Base-by-base conservation (phyloP, 1,284 basidiomycete genomes). In the Pholiota adiposa region DNA sequence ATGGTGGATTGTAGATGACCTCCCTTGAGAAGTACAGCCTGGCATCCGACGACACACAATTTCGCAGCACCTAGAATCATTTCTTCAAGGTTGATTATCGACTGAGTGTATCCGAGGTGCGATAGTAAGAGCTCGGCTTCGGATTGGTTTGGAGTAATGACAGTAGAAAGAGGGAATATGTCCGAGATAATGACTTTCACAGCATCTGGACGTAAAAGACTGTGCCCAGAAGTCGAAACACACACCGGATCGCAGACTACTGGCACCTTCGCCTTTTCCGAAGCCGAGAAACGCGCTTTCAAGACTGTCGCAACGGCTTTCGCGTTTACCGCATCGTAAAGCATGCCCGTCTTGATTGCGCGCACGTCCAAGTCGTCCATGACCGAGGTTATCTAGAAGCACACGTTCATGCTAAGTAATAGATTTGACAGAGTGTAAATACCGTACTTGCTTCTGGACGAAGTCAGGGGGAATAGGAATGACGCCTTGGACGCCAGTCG, bases 311-410 rank as follows among this genome's bases (percentile, higher is more conserved):
- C 78, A 1, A 88, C 77, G 0, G 79, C 75, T 18, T 69, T 75
- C 4, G 79, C 78, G 40, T 75, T 82, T 2, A 74, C 76, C 0
- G 84, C 82, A 62, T 88, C 82, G 66, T 78, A 85, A 0, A 92
- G 81, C 95, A 97, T 97, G 14, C 96, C 96, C 0, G 94, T 93
- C 76, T 98, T 98, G 70, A 97, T 85, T 0, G 88, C 92, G 46
- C 82, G 77, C 14, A 95, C 79, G 1, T 85, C 75, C 29, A 94
- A 85, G 69, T 98, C 96, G 7, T 82, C 79, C n/a, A 94, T 72
- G 3, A 98, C 83, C 0, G 88, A 86, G 19, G 74, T 72, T 43
- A 98, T 81, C 90, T 98, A 27, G 12, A 25, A 25, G 36, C 33
- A 9, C 14, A 51, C 25, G 9, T 38, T 48, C 25, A 16, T 34